Conservation (phyloP, 345 rosid species). For the Ailanthus altissimus region DNA sequence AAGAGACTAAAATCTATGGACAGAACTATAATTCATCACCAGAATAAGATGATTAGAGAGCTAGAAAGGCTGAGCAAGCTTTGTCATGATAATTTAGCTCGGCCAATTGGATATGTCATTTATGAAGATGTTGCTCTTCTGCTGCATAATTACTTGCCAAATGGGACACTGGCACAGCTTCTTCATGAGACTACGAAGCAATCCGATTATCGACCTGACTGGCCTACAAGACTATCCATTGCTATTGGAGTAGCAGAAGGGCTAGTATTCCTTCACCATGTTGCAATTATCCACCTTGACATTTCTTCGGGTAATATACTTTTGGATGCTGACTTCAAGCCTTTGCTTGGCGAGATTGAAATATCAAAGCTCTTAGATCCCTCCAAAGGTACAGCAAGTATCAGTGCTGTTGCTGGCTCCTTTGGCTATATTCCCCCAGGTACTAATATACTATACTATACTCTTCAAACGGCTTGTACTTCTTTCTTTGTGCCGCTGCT, state of each 20-base stretch:
- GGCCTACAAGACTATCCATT: constrained; percentile 83
- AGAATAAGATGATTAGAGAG: constrained; percentile 92
- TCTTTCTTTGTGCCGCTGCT: background rate
- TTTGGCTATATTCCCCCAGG: constrained; percentile 98
- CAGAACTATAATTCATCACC: constrained; percentile 78
- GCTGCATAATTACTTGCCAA: constrained; percentile 77
- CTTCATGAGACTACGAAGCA: constrained; percentile 73
- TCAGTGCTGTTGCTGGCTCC: constrained; percentile 95
- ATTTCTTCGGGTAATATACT: constrained; percentile 82
- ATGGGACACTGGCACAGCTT: constrained; percentile 79
- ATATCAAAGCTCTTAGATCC: constrained; percentile 86
- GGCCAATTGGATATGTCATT: constrained; percentile 82
- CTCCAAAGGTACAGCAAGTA: constrained; percentile 77
- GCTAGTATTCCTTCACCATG: constrained; percentile 86
- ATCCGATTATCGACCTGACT: constrained; percentile 71
- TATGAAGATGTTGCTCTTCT: constrained; percentile 93
- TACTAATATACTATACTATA: constrained; percentile 23
- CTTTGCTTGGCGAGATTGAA: constrained; percentile 87
- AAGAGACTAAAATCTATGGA: constrained; percentile 90
- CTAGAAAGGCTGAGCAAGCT: constrained; percentile 94
- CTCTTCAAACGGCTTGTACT: background rate
- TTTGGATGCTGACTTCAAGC: constrained; percentile 69
- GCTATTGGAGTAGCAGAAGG: constrained; percentile 95
- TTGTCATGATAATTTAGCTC: constrained; percentile 81
- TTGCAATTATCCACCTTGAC: constrained; percentile 88